Evolutionary conservation across 495 filamentous ascomycete species (phyloP).

Genomic region (Penicillium cinerascens): DNA sequence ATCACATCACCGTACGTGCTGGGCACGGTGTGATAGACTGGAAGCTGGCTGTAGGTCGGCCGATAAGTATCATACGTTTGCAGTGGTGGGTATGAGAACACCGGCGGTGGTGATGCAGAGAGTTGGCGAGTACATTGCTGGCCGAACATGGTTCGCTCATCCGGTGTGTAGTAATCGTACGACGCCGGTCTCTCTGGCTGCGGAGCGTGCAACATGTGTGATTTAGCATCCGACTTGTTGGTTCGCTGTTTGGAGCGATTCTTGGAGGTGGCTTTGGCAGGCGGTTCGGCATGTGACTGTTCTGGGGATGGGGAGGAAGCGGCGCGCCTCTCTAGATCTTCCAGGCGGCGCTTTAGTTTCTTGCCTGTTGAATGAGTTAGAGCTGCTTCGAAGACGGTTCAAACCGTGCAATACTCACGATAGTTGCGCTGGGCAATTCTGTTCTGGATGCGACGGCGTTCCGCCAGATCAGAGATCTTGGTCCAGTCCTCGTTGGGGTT

Average conservation of each 20-base stretch:
- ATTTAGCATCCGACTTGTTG: conserved; percentile 45
- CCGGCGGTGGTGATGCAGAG: conserved; percentile 66
- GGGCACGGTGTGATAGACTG: conserved; percentile 63
- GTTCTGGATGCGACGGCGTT: conserved; percentile 93
- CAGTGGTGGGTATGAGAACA: conserved; percentile 70
- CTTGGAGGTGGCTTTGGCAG: conserved; percentile 41
- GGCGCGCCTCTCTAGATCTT: conserved; percentile 91
- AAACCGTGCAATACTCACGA: conserved; percentile 58
- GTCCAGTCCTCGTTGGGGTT: conserved; percentile 99
- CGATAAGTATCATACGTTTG: conserved; percentile 63
- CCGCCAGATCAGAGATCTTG: conserved; percentile 95
- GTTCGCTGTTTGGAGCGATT: conserved; percentile 42
- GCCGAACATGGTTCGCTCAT: conserved; percentile 54
- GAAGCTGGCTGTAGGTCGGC: conserved; percentile 60
- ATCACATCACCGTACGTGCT: conserved; percentile 51
- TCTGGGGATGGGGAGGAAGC: conserved; percentile 74
- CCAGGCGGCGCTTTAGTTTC: conserved; percentile 96
- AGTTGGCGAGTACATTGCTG: conserved; percentile 69
- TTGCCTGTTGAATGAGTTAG: conserved; percentile 60
- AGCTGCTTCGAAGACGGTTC: not conserved
- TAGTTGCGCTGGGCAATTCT: conserved; percentile 98
- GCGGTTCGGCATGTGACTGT: conserved; percentile 54
- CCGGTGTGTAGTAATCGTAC: conserved; percentile 44
- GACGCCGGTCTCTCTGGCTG: conserved; percentile 22
- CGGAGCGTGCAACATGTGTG: conserved; percentile 26